Evolutionary conservation across 192 early-diverging fungal species (phyloP).

Genomic region (Haplosporangium gracile): DNA sequence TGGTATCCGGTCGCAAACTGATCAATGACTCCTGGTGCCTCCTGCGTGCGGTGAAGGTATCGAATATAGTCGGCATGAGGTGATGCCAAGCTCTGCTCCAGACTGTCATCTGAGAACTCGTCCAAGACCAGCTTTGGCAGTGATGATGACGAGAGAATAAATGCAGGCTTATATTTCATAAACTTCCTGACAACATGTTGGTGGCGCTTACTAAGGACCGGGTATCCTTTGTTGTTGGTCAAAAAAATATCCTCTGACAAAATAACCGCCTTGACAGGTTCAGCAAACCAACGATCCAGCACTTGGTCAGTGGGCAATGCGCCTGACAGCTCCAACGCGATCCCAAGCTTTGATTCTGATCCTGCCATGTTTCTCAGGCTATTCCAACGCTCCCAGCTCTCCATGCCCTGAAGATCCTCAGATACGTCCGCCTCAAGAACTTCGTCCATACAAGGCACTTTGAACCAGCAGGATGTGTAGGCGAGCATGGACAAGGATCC

Average conservation of each 20-base stretch:
- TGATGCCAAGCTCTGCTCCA: slow-evolving; percentile 61
- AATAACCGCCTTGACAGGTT: slow-evolving; percentile 86
- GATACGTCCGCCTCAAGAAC: slow-evolving; percentile 24
- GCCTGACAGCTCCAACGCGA: slow-evolving; percentile 71
- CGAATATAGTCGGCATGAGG: slow-evolving; percentile 86
- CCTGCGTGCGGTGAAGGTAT: slow-evolving; percentile 75
- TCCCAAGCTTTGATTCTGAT: slow-evolving; percentile 72
- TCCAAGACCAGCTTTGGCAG: slow-evolving; percentile 51
- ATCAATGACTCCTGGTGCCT: slow-evolving; percentile 73
- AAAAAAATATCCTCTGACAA: slow-evolving; percentile 82
- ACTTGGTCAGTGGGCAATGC: slow-evolving; percentile 63
- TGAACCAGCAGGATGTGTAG: slow-evolving; percentile 32
- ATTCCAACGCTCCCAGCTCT: slow-evolving; percentile 87
- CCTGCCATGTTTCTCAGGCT: slow-evolving; percentile 77
- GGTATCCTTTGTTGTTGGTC: slow-evolving; percentile 85
- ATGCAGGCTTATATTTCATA: slow-evolving; percentile 55
- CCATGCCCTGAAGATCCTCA: slow-evolving; percentile 39
- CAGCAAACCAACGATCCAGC: slow-evolving; percentile 83
- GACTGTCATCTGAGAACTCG: slow-evolving; percentile 35
- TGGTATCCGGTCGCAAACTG: slow-evolving; percentile 88
- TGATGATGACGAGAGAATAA: slow-evolving; percentile 52
- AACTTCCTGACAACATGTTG: slow-evolving; percentile 77
- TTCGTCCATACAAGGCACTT: slow-evolving; percentile 64
- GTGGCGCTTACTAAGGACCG: slow-evolving; percentile 85
- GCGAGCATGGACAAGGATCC: slow-evolving; percentile 40